These are phyloP conservation scores for Quercus gilva DNA, from an alignment of 306 rosid genomes.

Conservation along the genomic window DNA sequence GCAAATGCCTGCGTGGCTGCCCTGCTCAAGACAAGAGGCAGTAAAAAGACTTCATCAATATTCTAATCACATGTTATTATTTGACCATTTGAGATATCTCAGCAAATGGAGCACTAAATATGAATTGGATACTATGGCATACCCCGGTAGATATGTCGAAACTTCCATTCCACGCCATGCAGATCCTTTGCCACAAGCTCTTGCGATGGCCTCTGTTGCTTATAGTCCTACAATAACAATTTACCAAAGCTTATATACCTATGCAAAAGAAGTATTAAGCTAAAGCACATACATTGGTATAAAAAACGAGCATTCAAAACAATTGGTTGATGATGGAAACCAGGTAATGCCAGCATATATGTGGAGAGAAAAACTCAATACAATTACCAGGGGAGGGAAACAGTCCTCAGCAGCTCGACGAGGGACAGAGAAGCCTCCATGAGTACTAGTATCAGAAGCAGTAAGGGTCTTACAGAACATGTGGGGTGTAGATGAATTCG, in stretches of 20 bases:
- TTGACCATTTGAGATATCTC: neutral
- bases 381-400: constrained; percentile 89
- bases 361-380: neutral
- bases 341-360: neutral
- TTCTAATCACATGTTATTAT: neutral
- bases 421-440: constrained; percentile 98
- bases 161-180: constrained; percentile 89
- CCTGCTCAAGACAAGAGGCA: constrained; percentile 45
- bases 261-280: neutral
- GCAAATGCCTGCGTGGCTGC: constrained; percentile 99
- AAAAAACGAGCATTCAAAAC: neutral
- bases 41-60: neutral
- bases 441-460: constrained; percentile 98
- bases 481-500: constrained; percentile 82
- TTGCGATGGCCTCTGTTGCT: constrained; percentile 92
- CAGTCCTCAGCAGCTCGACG: constrained; percentile 99
- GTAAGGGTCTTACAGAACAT: constrained; percentile 99
- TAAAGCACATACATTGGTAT: constrained; percentile 4
- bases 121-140: constrained; percentile 7
- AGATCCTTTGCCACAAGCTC: constrained; percentile 97
- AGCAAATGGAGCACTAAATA: neutral
- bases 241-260: neutral
- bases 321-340: neutral
- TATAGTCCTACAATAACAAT: constrained; percentile 63
- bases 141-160: constrained; percentile 96